phyloP scores from a whole-genome alignment of 2,329 filamentous ascomycete genomes.

The Hypoxylon sp. region DNA sequence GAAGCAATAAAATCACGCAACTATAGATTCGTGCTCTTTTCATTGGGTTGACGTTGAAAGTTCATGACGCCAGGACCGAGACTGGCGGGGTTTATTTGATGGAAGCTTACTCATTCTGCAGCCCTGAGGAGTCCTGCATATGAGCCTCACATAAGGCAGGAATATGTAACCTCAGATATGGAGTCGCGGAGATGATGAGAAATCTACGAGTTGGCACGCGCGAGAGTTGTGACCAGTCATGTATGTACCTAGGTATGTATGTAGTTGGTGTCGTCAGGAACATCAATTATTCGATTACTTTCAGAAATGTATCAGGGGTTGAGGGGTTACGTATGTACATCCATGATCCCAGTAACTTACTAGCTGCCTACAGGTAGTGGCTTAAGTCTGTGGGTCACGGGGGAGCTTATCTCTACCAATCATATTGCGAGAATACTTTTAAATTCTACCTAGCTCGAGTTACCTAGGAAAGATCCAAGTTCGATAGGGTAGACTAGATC shows the following conservation, averaged over 20 bases:
- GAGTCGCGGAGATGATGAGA: background rate
- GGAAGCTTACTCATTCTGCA: constrained; percentile 29
- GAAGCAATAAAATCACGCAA: constrained; percentile 25
- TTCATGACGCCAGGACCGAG: constrained; percentile 12
- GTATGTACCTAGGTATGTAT: background rate
- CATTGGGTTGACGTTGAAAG: constrained; percentile 18
- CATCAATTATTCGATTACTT: background rate
- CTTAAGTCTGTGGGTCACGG: constrained; percentile 8
- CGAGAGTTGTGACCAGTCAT: constrained; percentile 7
- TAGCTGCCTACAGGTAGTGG: too few relatives aligned
- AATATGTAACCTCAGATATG: constrained; percentile 9
- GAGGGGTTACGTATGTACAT: constrained; percentile 2
- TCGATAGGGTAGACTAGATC: constrained; percentile 3
- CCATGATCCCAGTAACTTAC: background rate
- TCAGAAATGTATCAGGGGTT: background rate
- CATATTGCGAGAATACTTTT: background rate
- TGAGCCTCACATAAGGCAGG: constrained; percentile 33
- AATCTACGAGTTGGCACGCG: constrained; percentile 1
- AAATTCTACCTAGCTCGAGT: background rate
- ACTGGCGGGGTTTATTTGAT: constrained; percentile 3
- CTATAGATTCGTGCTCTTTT: background rate
- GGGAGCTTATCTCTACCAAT: constrained; percentile 41
- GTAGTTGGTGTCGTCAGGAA: background rate
- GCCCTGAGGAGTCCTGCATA: constrained; percentile 17
- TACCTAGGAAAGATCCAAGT: background rate